These are phyloP conservation scores for Erysimum pusillum DNA, from an alignment of 441 rosid species.

Conservation along the genomic window DNA sequence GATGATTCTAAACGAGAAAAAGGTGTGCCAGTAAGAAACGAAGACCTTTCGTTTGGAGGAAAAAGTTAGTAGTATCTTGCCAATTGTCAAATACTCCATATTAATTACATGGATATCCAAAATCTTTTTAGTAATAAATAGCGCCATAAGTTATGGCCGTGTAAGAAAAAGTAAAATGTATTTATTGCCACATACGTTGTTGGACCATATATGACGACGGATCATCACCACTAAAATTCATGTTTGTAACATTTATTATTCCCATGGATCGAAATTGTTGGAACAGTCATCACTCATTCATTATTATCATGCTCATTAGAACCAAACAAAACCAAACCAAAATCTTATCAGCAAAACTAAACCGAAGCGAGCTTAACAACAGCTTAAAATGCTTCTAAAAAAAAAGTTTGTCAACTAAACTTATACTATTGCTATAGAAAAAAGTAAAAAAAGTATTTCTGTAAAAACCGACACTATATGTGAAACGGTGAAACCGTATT, in stretches of 20 bases:
- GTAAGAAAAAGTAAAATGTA: constrained; percentile 1
- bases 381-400: not conserved
- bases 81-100: not conserved
- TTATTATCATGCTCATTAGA: not conserved
- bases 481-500: no score
- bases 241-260: not conserved
- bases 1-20: constrained; percentile 21
- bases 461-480: no score
- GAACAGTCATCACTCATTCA: not conserved
- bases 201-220: constrained; percentile 25
- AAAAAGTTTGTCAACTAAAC: no score
- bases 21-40: constrained; percentile 7
- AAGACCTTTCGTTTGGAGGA: constrained; percentile 4
- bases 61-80: constrained; percentile 7
- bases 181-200: constrained; percentile 32
- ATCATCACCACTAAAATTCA: constrained; percentile 15
- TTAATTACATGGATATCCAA: not conserved
- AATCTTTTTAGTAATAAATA: constrained; percentile 18
- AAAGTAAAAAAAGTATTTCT: no score
- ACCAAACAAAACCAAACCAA: not conserved
- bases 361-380: not conserved
- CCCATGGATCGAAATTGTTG: constrained; percentile 9
- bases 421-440: no score
- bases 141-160: constrained; percentile 25
- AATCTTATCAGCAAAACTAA: not conserved